These are phyloP conservation scores for Lantana camara DNA, from an alignment of 257 asterid genomes.

Conservation along the genomic window DNA sequence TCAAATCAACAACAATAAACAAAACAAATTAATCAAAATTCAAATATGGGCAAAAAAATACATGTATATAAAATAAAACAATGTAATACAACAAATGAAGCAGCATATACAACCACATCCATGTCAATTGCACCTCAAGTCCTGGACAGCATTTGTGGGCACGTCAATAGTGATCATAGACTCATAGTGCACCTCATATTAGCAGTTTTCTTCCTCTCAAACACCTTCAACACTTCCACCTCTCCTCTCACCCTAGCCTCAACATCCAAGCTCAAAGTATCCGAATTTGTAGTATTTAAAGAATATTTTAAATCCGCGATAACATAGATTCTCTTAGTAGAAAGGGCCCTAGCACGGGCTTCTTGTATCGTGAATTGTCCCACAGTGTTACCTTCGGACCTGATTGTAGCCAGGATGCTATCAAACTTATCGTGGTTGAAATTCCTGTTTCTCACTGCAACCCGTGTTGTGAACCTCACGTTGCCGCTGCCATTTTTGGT, in stretches of 20 bases:
- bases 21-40: too few species aligned
- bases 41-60: too few species aligned
- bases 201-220: constrained; percentile 43
- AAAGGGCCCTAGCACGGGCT: constrained; percentile 34
- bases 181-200: constrained; percentile 46
- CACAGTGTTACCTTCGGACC: neutral
- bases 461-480: constrained; percentile 22
- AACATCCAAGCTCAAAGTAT: constrained; percentile 25
- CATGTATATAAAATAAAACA: too few species aligned
- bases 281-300: constrained; percentile 5
- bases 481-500: neutral
- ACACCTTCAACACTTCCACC: constrained; percentile 43
- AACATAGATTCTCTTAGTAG: constrained; percentile 30
- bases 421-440: constrained; percentile 40
- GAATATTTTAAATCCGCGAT: constrained; percentile 22
- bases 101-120: too few species aligned
- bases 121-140: constrained; percentile 47
- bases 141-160: constrained; percentile 36
- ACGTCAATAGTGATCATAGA: constrained; percentile 36
- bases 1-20: too few species aligned
- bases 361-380: constrained; percentile 34
- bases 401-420: constrained; percentile 20
- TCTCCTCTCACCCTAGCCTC: constrained; percentile 48
- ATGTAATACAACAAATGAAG: too few species aligned
- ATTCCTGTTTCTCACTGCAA: constrained; percentile 34